Conservation (phyloP, 2,329 filamentous ascomycete species). For the Claviceps quebecensis region DNA sequence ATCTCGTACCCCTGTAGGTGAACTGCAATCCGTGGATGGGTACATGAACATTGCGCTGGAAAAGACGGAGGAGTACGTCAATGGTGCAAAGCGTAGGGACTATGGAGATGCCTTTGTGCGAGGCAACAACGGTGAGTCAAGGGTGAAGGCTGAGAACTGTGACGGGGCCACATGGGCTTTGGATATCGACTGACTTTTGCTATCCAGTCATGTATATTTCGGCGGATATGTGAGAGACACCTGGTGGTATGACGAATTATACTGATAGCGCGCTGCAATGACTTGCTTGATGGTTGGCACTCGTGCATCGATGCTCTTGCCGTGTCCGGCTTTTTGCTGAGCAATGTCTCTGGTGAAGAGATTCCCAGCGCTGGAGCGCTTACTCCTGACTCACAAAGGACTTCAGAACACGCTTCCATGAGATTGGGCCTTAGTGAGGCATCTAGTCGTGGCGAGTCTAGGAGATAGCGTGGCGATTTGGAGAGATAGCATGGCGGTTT, state of each 20-base stretch:
- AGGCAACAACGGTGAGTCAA: conserved; percentile 72
- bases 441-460: no score
- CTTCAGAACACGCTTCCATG: no score
- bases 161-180: no score
- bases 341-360: no score
- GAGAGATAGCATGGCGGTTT: no score
- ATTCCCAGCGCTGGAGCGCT: no score
- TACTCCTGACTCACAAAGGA: no score
- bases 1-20: conserved; percentile 40
- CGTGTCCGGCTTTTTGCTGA: no score
- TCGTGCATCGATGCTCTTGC: no score
- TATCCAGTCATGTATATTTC: conserved; percentile 55
- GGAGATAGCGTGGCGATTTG: no score
- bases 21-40: conserved; percentile 91
- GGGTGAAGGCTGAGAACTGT: neutral
- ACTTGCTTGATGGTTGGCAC: no score
- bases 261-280: conserved; percentile 5
- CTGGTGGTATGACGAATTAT: conserved; percentile 8
- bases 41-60: conserved; percentile 99
- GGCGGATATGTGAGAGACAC: conserved; percentile 34
- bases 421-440: no score
- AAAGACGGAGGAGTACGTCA: conserved; percentile 83
- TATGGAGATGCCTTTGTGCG: conserved; percentile 94
- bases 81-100: conserved; percentile 65
- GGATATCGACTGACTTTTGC: neutral